phyloP scores from a whole-genome alignment of 1,139 yeast species.

The Sugiyamaella paludigena region DNA sequence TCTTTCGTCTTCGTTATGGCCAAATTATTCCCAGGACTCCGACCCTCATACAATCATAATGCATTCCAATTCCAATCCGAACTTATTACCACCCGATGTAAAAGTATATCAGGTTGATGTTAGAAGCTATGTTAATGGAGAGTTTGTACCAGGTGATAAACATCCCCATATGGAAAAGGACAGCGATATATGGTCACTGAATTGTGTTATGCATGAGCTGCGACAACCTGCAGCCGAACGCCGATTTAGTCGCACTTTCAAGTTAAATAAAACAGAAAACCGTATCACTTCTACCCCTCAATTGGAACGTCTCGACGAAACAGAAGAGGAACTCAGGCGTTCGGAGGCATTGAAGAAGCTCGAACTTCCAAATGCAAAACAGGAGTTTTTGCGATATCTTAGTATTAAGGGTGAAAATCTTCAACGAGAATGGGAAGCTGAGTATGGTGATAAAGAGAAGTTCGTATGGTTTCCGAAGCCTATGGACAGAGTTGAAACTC shows the following conservation, averaged over 20 bases:
- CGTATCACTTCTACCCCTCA: slow-evolving; percentile 29
- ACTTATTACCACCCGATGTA: slow-evolving; percentile 24
- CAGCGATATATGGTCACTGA: slow-evolving; percentile 23
- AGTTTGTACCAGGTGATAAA: slow-evolving; percentile 15
- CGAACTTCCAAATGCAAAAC: slow-evolving; percentile 32
- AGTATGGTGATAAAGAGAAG: slow-evolving; percentile 19
- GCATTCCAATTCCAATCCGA: slow-evolving; percentile 20
- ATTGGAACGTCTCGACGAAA: slow-evolving; percentile 27
- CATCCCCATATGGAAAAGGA: slow-evolving; percentile 19
- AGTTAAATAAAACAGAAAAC: slow-evolving; percentile 16
- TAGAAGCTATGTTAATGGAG: slow-evolving; percentile 18
- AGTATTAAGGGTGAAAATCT: slow-evolving; percentile 25
- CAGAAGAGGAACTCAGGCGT: slow-evolving; percentile 22
- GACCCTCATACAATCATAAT: slow-evolving; percentile 27
- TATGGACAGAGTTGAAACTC: no score
- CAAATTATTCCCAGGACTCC: slow-evolving; percentile 11
- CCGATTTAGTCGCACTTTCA: slow-evolving; percentile 20
- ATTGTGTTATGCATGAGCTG: slow-evolving; percentile 21
- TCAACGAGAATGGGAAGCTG: slow-evolving; percentile 14
- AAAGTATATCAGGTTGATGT: slow-evolving; percentile 19
- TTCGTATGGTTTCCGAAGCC: slow-evolving; percentile 25
- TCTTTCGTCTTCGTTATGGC: no score
- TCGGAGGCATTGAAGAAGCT: slow-evolving; percentile 25
- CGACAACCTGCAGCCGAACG: slow-evolving; percentile 9
- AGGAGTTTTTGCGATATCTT: slow-evolving; percentile 28